Conservation (phyloP, 1,139 yeast species). For the Lodderomyces margitis region DNA sequence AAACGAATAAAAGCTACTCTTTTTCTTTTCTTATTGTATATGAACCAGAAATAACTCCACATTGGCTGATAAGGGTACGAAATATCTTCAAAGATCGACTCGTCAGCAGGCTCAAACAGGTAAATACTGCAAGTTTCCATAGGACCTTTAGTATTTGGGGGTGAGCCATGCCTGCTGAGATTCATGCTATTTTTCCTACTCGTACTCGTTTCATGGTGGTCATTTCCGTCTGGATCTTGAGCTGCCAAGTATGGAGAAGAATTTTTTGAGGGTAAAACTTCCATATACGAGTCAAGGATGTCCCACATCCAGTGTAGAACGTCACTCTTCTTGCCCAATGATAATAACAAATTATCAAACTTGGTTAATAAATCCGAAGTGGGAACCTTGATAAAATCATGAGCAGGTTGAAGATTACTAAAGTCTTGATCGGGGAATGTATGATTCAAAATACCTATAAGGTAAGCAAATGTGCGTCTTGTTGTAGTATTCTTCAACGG, state of each 20-base stretch:
- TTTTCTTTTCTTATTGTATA: constrained; percentile 85
- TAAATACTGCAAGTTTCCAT: constrained; percentile 68
- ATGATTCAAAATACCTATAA: constrained; percentile 86
- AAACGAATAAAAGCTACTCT: constrained; percentile 82
- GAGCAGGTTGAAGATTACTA: constrained; percentile 80
- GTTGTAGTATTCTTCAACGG: constrained; percentile 83
- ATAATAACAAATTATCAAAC: constrained; percentile 76
- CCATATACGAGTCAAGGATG: constrained; percentile 79
- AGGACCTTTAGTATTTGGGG: constrained; percentile 6
- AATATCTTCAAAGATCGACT: constrained; percentile 66
- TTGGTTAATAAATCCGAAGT: constrained; percentile 59
- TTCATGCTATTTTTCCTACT: constrained; percentile 27
- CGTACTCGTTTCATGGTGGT: constrained; percentile 13
- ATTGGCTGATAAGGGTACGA: constrained; percentile 69
- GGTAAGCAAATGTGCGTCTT: constrained; percentile 84
- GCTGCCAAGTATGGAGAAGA: constrained; percentile 21
- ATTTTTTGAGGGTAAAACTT: constrained; percentile 44
- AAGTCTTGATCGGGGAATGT: constrained; percentile 97
- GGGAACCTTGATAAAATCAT: constrained; percentile 54
- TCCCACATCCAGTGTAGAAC: constrained; percentile 79
- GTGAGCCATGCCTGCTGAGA: constrained; percentile 13
- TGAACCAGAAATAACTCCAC: constrained; percentile 94
- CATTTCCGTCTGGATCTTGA: constrained; percentile 10
- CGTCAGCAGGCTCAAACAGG: constrained; percentile 76
- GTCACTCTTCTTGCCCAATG: constrained; percentile 65